phyloP scores from a whole-genome alignment of 208 protist species.

The Trypanosoma boissoni region DNA sequence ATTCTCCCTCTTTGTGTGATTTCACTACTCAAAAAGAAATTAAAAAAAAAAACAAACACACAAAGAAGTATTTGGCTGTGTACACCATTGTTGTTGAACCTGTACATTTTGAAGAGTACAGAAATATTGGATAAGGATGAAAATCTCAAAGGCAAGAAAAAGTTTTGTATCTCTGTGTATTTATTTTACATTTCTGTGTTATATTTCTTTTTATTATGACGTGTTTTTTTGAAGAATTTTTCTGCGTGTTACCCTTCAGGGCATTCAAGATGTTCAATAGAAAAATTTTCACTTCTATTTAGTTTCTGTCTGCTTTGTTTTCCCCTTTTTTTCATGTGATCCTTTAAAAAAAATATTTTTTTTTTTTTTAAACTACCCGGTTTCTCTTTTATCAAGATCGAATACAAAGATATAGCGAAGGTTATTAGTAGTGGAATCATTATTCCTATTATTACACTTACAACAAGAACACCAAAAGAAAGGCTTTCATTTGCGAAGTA shows the following conservation, averaged over 20 bases:
- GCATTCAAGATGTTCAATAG: neutral
- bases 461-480: no score
- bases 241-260: no score
- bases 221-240: neutral
- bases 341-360: neutral
- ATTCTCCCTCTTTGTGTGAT: neutral
- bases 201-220: neutral
- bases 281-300: neutral
- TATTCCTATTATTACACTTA: neutral
- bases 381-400: neutral
- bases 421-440: neutral
- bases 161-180: no score
- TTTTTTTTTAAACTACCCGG: neutral
- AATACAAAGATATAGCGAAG: neutral
- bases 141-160: no score
- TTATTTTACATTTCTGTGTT: no score
- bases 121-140: no score
- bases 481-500: neutral
- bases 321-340: neutral
- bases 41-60: neutral
- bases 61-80: neutral
- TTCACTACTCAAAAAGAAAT: conserved; percentile 9
- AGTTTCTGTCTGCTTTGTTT: neutral
- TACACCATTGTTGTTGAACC: no score
- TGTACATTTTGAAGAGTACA: no score